A percentile compares a stretch with the other conserved stretches of the same genome.
These are phyloP conservation scores for Cladosporium sp. DNA, from an alignment of 2,329 filamentous ascomycete genomes.

Conservation along the genomic window DNA sequence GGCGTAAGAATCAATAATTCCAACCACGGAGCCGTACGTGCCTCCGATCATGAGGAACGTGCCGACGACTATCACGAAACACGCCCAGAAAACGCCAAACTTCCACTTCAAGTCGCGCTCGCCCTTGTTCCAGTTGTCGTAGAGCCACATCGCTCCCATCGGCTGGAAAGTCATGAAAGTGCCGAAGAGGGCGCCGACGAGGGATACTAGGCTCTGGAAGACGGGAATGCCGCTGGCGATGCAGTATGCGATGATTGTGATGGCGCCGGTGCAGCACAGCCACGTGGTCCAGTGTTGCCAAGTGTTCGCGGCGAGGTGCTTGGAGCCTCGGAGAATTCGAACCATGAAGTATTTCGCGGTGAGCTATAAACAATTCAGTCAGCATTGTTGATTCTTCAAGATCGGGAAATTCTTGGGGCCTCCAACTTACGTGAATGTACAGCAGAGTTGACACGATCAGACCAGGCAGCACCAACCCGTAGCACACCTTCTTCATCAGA, in stretches of 20 bases:
- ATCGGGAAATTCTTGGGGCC: neutral
- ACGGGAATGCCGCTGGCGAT: conserved; percentile 53
- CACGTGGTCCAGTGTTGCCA: conserved; percentile 53
- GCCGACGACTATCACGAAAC: conserved; percentile 45
- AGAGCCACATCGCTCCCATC: conserved; percentile 47
- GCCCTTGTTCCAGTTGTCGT: conserved; percentile 45
- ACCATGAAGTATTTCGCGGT: conserved; percentile 58
- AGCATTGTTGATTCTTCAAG: neutral
- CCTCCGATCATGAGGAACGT: conserved; percentile 49
- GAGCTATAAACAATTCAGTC: conserved; percentile 24
- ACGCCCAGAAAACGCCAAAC: conserved; percentile 39
- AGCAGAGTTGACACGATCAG: conserved; percentile 49
- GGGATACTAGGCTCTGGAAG: conserved; percentile 52
- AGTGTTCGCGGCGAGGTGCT: conserved; percentile 52
- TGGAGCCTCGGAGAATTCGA: conserved; percentile 52
- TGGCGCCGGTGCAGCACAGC: conserved; percentile 45
- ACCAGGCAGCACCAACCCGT: conserved; percentile 58
- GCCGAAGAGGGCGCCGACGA: conserved; percentile 53
- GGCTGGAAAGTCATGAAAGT: conserved; percentile 45
- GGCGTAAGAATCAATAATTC: conserved; percentile 41
- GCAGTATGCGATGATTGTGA: conserved; percentile 49
- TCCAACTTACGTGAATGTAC: conserved; percentile 19
- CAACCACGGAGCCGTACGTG: conserved; percentile 44
- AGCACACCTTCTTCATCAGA: conserved; percentile 61
- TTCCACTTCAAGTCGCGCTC: conserved; percentile 37